Evolutionary conservation across 306 rosid species (phyloP), one percentile per base, ranked within the genome.

Genomic region (Dalbergia oliveri): DNA sequence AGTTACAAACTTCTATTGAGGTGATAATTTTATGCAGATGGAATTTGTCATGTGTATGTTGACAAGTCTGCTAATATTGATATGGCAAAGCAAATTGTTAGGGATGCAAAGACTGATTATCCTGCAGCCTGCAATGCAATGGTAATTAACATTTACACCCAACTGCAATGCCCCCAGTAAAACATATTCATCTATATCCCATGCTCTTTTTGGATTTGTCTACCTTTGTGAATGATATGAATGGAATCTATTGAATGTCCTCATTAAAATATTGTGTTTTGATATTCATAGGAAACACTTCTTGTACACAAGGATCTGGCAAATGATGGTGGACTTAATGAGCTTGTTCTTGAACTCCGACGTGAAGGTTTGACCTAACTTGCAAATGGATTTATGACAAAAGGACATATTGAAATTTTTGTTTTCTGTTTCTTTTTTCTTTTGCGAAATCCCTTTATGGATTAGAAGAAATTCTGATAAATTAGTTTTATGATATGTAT

Each of bases 101-200:
- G 79, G 73, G 99, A 95, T 79, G 94, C 97, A 16, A 95, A 95
- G 85, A 67, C 75, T 15, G 94, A 90, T 51, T 93, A 95, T 86
- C 94, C 98, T 19, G 95, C 92, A 41, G 94, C 95, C 50, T 90
- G 95, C 85, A 93, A 93, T 76, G 91, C 95, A 50, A 89, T 93
- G 97, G 99, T 95, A 88, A 72, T 73, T 81, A 47, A 21, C 31
- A 53, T 72, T 58, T 64, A 54, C 80, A 73, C 23, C 68, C 71
- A 77, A 77, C 35, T 68, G 6, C 15, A 18, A 13, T 68, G 58
- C 43, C 9, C 49, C 5, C 7, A 54, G 8, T 56, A n/a, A 10
- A 59, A 47, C 15, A 59, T 79, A 1, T 37, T 37, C 41, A 45
- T 26, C 31, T 26, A 2, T 26, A 26, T 26, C 34, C 64, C 19